A percentile compares a stretch with the other conserved stretches of the same genome.
Evolutionary conservation across 306 rosid genomes (phyloP).

Genomic region (Biancaea sappan): DNA sequence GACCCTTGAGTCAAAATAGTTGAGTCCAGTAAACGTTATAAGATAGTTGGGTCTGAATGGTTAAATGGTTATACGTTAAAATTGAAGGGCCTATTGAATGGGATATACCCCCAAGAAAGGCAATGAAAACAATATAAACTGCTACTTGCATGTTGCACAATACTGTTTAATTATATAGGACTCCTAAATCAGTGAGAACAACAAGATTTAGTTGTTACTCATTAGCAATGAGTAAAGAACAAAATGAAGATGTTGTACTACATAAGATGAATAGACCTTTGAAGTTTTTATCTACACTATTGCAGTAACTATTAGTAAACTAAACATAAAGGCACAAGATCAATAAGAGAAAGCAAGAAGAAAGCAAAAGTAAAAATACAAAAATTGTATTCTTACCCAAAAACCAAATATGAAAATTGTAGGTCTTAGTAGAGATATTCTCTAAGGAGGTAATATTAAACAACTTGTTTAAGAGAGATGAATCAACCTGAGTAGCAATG

Average conservation of each 20-base stretch:
- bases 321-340: background rate
- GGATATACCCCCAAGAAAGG: background rate
- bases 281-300: background rate
- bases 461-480: conserved; percentile 20
- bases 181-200: background rate
- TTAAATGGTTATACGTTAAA: no score
- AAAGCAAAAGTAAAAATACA: background rate
- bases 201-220: background rate
- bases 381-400: no score
- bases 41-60: no score
- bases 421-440: background rate
- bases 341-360: background rate
- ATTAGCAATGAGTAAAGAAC: background rate
- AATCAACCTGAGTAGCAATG: conserved; percentile 70
- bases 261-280: background rate
- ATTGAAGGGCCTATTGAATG: no score
- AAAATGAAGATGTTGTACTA: background rate
- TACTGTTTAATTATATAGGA: background rate
- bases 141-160: background rate
- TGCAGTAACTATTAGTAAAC: background rate
- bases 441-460: background rate
- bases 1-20: no score
- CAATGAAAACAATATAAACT: background rate
- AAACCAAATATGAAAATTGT: no score
- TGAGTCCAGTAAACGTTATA: no score